Conservation (phyloP, 2,329 filamentous ascomycete genomes). For the Colletotrichum nymphaeae region DNA sequence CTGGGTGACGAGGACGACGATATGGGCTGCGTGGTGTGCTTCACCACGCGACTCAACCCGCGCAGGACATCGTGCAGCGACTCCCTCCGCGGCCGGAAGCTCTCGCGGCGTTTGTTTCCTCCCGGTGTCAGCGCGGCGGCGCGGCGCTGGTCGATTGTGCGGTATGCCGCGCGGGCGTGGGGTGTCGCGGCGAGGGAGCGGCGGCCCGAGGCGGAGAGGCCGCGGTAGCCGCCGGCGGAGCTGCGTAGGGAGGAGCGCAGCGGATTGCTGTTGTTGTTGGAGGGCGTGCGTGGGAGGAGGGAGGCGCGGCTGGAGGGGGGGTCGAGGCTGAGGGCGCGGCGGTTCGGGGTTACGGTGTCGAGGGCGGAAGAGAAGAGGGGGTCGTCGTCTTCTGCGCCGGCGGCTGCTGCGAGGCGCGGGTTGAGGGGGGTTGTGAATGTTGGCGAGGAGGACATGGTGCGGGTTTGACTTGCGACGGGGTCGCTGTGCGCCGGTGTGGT, state of each 20-base stretch:
- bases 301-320: conserved; percentile 23
- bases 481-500: not conserved
- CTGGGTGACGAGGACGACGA: conserved; percentile 60
- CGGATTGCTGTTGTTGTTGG: not conserved
- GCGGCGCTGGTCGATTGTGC: conserved; percentile 68
- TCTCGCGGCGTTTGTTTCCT: conserved; percentile 64
- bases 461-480: not conserved
- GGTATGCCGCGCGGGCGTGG: conserved; percentile 70
- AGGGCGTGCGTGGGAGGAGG: conserved; percentile 26
- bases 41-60: conserved; percentile 65
- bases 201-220: conserved; percentile 57
- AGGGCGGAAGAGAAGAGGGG: conserved; percentile 53
- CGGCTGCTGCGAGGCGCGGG: conserved; percentile 1
- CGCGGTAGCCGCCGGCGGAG: conserved; percentile 43
- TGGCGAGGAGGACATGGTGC: conserved; percentile 16
- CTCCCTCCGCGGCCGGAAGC: conserved; percentile 66
- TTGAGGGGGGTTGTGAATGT: conserved; percentile 18
- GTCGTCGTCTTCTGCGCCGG: conserved; percentile 44
- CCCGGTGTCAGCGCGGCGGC: conserved; percentile 71
- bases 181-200: conserved; percentile 63
- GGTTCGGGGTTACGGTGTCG: conserved; percentile 52
- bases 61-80: conserved; percentile 65
- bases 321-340: conserved; percentile 13
- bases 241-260: conserved; percentile 8
- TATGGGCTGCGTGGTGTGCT: conserved; percentile 58